These are phyloP conservation scores for Candida rishiriensis DNA, from an alignment of 805 yeast genomes.

Conservation along the genomic window DNA sequence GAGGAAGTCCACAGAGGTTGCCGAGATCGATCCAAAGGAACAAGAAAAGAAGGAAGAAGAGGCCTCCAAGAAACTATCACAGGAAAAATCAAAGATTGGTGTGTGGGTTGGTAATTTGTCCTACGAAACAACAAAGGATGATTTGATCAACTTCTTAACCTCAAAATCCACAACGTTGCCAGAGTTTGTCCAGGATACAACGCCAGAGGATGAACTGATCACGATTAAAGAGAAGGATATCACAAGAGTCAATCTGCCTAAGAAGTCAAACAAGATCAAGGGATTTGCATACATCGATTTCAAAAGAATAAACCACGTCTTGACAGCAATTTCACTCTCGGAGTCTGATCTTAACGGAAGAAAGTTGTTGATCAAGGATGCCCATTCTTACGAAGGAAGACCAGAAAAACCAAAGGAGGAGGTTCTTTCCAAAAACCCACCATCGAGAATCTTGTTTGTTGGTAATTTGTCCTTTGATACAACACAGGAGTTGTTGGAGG, in stretches of 20 bases:
- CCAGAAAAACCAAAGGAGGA: slow-evolving; percentile 51
- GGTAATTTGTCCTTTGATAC: slow-evolving; percentile 94
- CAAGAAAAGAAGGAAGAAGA: slow-evolving; percentile 14
- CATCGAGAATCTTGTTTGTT: slow-evolving; percentile 82
- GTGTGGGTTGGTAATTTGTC: slow-evolving; percentile 95
- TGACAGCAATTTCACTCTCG: slow-evolving; percentile 58
- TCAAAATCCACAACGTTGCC: slow-evolving; percentile 47
- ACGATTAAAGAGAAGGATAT: slow-evolving; percentile 55
- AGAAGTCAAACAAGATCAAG: slow-evolving; percentile 58
- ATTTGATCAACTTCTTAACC: slow-evolving; percentile 58
- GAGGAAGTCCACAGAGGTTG: slow-evolving; percentile 30
- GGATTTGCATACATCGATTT: slow-evolving; percentile 94
- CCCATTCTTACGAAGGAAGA: slow-evolving; percentile 81
- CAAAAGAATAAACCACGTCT: slow-evolving; percentile 51
- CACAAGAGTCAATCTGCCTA: slow-evolving; percentile 77
- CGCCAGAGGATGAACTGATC: slow-evolving; percentile 23
- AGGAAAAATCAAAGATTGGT: slow-evolving; percentile 53
- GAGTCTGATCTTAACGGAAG: slow-evolving; percentile 79
- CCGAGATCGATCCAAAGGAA: slow-evolving; percentile 7
- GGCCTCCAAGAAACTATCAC: slow-evolving; percentile 24
- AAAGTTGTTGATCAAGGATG: slow-evolving; percentile 77
- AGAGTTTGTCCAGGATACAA: slow-evolving; percentile 22
- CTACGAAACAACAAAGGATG: slow-evolving; percentile 76
- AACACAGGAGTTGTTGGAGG: slow-evolving; percentile 68
- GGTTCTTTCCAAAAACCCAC: slow-evolving; percentile 67